phyloP scores from a whole-genome alignment of 164 flowering plant species.

The Macadamia integrifolia region DNA sequence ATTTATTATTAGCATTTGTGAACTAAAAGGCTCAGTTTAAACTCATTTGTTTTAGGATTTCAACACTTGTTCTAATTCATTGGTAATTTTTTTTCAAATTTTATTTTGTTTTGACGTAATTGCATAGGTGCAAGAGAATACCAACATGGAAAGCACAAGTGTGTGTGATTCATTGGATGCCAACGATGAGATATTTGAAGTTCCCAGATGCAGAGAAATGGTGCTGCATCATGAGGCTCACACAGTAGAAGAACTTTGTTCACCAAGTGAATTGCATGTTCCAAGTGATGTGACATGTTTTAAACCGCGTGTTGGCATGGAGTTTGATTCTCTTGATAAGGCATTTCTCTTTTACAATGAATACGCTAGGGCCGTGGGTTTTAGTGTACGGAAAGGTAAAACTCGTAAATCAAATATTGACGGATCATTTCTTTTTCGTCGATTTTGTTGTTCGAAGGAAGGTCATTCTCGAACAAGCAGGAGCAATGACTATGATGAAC shows the following conservation, averaged over 20 bases:
- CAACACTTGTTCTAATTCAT: neutral
- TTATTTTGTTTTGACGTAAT: neutral
- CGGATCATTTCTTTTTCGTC: neutral
- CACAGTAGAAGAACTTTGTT: neutral
- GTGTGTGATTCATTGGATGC: neutral
- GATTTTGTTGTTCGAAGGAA: slow-evolving; percentile 1
- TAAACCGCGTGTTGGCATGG: slow-evolving; percentile 1
- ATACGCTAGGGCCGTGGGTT: neutral
- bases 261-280: neutral
- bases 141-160: neutral
- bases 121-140: neutral
- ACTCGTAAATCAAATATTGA: slow-evolving; percentile 1
- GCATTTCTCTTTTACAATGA: neutral
- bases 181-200: neutral
- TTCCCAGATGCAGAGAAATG: neutral
- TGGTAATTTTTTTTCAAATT: neutral
- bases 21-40: neutral
- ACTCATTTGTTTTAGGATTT: neutral
- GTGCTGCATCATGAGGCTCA: neutral
- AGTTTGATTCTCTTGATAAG: neutral
- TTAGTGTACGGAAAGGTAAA: slow-evolving; percentile 2
- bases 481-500: neutral
- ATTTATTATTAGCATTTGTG: no score
- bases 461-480: neutral
- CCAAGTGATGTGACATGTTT: neutral